These are phyloP conservation scores for Amaranthus cruentus DNA, from an alignment of 148 eudicot genomes.

Conservation along the genomic window DNA sequence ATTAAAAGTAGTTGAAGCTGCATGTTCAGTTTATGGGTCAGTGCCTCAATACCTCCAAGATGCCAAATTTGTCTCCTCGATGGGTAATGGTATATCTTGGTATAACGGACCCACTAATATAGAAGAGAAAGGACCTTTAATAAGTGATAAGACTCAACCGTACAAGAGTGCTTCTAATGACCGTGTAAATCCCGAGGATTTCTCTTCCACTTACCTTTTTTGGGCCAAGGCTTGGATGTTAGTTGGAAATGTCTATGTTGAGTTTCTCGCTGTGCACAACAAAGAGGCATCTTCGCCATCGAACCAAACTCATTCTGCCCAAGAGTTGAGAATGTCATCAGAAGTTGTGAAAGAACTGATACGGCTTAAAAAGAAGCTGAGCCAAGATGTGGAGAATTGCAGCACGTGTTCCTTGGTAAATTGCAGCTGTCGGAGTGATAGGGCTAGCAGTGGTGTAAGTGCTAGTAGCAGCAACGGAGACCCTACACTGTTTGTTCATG, in stretches of 20 bases:
- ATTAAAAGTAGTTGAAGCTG: conserved; percentile 71
- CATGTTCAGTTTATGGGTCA: conserved; percentile 93
- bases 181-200: conserved; percentile 29
- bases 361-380: conserved; percentile 82
- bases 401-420: conserved; percentile 73
- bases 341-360: conserved; percentile 80
- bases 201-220: conserved; percentile 63
- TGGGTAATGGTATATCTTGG: conserved; percentile 37
- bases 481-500: conserved; percentile 30
- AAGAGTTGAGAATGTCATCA: conserved; percentile 75
- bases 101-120: conserved; percentile 23
- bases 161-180: conserved; percentile 22
- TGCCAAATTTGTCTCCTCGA: conserved; percentile 72
- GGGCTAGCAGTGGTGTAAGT: conserved; percentile 91
- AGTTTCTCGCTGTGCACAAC: conserved; percentile 48
- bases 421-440: conserved; percentile 93
- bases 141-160: conserved; percentile 25
- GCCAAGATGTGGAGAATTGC: conserved; percentile 63
- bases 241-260: conserved; percentile 84
- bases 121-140: conserved; percentile 25
- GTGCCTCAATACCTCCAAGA: conserved; percentile 87
- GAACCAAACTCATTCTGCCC: conserved; percentile 33
- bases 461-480: conserved; percentile 73
- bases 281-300: conserved; percentile 36
- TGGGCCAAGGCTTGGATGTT: conserved; percentile 95